Conservation (phyloP, 106 monocot genomes). For the Allium fistulosum region DNA sequence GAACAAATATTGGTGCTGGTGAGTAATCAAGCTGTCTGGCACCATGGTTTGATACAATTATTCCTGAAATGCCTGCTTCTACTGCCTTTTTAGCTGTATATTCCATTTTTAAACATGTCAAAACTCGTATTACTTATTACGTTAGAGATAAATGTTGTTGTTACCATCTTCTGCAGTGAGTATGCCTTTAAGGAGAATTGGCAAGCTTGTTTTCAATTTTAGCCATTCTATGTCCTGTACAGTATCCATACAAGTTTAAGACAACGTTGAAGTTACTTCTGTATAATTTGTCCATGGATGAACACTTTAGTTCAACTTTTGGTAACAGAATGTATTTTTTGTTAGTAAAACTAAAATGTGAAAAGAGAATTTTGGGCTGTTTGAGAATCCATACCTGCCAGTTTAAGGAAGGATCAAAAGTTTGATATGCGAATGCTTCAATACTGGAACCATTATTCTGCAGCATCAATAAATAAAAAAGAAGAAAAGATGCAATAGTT, state of each 20-base stretch:
- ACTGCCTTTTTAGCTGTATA: conserved; percentile 49
- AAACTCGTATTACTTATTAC: background rate
- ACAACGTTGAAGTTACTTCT: no score
- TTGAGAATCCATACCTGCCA: conserved; percentile 46
- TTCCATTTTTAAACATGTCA: background rate
- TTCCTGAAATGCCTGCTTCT: conserved; percentile 60
- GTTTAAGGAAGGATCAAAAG: conserved; percentile 53
- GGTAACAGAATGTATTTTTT: no score
- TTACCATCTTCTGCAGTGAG: conserved; percentile 75
- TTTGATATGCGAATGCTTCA: conserved; percentile 32
- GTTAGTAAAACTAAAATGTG: no score
- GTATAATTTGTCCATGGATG: no score
- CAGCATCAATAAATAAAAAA: conserved; percentile 4
- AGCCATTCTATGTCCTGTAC: conserved; percentile 72
- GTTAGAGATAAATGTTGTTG: background rate
- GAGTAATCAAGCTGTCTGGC: conserved; percentile 81
- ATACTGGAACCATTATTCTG: conserved; percentile 55
- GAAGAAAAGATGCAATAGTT: background rate
- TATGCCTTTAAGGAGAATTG: conserved; percentile 67
- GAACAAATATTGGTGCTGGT: conserved; percentile 62
- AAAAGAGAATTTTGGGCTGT: no score
- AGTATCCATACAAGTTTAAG: background rate
- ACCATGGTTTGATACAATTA: conserved; percentile 88
- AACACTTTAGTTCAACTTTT: no score
- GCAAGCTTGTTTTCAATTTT: conserved; percentile 59